A percentile compares a stretch with the other conserved stretches of the same genome.
Evolutionary conservation across 805 yeast species (phyloP).

Genomic region (Ogataea naganishii): DNA sequence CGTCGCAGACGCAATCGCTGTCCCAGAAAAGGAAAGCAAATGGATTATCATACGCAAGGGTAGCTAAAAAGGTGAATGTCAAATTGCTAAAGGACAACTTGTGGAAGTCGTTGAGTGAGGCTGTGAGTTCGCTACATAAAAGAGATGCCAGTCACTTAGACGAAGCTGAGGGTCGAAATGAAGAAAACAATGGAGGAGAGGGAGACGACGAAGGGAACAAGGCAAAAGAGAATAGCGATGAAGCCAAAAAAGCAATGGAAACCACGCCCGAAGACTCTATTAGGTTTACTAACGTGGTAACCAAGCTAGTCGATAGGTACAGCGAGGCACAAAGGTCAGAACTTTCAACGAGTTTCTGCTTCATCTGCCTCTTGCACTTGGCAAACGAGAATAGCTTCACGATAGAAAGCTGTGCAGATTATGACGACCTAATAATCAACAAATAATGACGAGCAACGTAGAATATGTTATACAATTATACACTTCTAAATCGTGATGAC

Average conservation of each 20-base stretch:
- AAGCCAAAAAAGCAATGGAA: constrained; percentile 1
- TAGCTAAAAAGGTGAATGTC: constrained; percentile 40
- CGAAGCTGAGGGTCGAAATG: constrained; percentile 11
- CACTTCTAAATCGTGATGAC: no score
- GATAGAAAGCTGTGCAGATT: constrained; percentile 24
- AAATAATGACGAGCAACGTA: constrained; percentile 6
- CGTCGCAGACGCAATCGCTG: constrained; percentile 7
- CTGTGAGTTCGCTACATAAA: constrained; percentile 15
- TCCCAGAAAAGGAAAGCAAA: constrained; percentile 14
- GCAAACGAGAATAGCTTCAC: constrained; percentile 40
- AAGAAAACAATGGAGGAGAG: constrained; percentile 2
- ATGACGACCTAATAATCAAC: constrained; percentile 25
- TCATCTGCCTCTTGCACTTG: constrained; percentile 39
- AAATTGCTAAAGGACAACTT: constrained; percentile 36
- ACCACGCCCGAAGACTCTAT: constrained; percentile 6
- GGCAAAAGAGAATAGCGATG: constrained; percentile 4
- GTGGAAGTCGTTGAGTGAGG: constrained; percentile 31
- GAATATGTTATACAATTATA: not conserved
- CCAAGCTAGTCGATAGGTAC: constrained; percentile 27
- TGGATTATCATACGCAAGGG: constrained; percentile 33
- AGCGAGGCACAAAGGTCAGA: constrained; percentile 29
- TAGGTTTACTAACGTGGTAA: constrained; percentile 26
- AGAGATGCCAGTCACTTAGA: constrained; percentile 22
- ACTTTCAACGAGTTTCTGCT: constrained; percentile 41
- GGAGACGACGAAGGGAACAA: constrained; percentile 1